These are phyloP conservation scores for Globisporangium nodosum DNA, from an alignment of 352 stramenopile genomes.

Conservation along the genomic window DNA sequence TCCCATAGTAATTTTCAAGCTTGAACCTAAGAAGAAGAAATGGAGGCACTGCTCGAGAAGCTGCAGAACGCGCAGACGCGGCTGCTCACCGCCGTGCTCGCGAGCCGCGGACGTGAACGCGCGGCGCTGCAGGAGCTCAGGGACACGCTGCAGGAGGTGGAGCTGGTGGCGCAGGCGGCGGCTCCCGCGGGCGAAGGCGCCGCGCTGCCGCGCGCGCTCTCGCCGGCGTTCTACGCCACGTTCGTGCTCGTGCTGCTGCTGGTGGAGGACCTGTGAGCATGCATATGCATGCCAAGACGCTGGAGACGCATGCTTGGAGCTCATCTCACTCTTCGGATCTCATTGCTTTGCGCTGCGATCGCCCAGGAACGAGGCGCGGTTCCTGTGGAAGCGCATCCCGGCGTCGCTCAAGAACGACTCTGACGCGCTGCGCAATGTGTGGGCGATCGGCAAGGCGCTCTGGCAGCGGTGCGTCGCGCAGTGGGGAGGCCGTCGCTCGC, in stretches of 20 bases:
- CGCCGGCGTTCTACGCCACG: constrained; percentile 45
- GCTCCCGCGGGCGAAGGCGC: constrained; percentile 3
- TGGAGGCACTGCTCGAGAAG: constrained; percentile 44
- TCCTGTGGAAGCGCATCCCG: constrained; percentile 69
- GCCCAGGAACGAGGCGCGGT: constrained; percentile 56
- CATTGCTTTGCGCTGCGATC: not conserved
- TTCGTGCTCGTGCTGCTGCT: constrained; percentile 55
- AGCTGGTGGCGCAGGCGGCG: constrained; percentile 42
- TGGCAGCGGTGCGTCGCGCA: constrained; percentile 40
- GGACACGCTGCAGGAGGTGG: constrained; percentile 41
- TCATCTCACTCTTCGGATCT: not conserved
- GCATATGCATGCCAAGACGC: not conserved
- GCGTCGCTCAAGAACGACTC: constrained; percentile 32
- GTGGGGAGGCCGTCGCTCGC: not conserved
- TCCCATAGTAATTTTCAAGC: not conserved
- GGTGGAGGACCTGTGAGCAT: constrained; percentile 38
- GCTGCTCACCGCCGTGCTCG: constrained; percentile 29
- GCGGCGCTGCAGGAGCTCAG: constrained; percentile 29
- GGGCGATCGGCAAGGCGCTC: constrained; percentile 60
- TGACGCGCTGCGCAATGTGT: constrained; percentile 36
- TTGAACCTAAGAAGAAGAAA: constrained; percentile 11
- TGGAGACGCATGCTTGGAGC: not conserved
- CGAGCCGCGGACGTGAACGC: constrained; percentile 15
- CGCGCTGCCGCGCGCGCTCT: constrained; percentile 24
- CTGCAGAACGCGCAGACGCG: constrained; percentile 34